Evolutionary conservation across 2,329 filamentous ascomycete genomes (phyloP).

Genomic region (Claviceps quebecensis): DNA sequence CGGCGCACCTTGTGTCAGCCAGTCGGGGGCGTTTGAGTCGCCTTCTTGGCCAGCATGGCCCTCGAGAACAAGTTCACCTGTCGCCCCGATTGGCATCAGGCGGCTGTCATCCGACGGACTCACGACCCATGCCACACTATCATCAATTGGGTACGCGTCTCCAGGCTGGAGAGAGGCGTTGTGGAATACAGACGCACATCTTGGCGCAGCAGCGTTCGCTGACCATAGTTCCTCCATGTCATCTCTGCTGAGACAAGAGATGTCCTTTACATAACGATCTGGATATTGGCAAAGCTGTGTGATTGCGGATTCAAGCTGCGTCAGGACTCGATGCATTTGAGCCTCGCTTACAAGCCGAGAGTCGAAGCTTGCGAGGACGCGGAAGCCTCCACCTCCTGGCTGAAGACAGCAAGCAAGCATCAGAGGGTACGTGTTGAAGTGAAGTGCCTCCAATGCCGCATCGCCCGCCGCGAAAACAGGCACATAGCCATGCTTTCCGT

Average conservation of each 20-base stretch:
- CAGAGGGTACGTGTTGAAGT: constrained; percentile 3
- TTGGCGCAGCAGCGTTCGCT: constrained; percentile 13
- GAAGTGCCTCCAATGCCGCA: background rate
- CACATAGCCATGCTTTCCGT: background rate
- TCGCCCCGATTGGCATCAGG: constrained; percentile 17
- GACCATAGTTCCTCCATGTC: constrained; percentile 23
- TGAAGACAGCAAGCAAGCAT: background rate
- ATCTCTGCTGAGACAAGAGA: constrained; percentile 21
- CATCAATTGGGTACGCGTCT: constrained; percentile 10
- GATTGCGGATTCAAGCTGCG: constrained; percentile 34
- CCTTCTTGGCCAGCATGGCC: constrained; percentile 13
- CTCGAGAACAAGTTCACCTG: constrained; percentile 25
- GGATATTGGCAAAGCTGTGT: constrained; percentile 28
- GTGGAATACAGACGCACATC: constrained; percentile 7
- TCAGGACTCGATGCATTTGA: background rate
- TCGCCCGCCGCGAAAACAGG: background rate
- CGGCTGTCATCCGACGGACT: constrained; percentile 12
- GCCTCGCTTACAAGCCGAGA: background rate
- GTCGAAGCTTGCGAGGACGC: background rate
- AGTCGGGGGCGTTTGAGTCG: constrained; percentile 10
- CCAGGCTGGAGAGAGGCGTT: constrained; percentile 9
- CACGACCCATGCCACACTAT: constrained; percentile 16
- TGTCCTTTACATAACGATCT: constrained; percentile 19
- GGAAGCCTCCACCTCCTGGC: background rate
- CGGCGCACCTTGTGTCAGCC: constrained; percentile 10